phyloP scores from a whole-genome alignment of 2,329 filamentous ascomycete genomes.

The Dactylellina leptospora region DNA sequence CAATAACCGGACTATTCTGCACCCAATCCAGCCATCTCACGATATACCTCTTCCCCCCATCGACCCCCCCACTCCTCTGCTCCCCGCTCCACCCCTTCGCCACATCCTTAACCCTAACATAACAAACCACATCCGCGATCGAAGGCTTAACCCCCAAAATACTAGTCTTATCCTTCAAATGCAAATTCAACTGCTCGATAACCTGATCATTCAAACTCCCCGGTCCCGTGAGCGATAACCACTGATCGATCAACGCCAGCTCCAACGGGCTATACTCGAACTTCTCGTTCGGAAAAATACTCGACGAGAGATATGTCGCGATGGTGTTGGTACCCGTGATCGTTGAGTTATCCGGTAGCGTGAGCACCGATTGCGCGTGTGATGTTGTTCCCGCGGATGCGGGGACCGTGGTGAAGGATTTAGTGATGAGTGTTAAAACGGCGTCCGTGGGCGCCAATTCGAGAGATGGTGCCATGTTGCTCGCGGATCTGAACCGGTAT shows the following conservation, averaged over 20 bases:
- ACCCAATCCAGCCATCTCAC: conserved; percentile 93
- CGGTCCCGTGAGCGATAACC: conserved; percentile 77
- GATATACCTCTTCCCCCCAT: conserved; percentile 88
- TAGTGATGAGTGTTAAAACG: conserved; percentile 43
- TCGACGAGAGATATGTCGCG: conserved; percentile 64
- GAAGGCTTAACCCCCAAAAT: conserved; percentile 89
- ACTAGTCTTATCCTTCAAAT: conserved; percentile 87
- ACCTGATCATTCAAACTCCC: conserved; percentile 69
- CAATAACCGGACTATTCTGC: conserved; percentile 80
- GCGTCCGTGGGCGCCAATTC: conserved; percentile 43
- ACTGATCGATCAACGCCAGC: conserved; percentile 86
- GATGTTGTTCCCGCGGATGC: conserved; percentile 16
- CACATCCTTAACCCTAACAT: conserved; percentile 57
- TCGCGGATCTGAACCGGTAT: conserved; percentile 6
- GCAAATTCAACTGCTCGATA: conserved; percentile 81
- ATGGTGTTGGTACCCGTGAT: conserved; percentile 57
- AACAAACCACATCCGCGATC: conserved; percentile 58
- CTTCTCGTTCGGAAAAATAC: conserved; percentile 73
- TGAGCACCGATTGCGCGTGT: conserved; percentile 32
- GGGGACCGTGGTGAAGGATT: conserved; percentile 37
- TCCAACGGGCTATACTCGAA: conserved; percentile 79
- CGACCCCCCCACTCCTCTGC: conserved; percentile 76
- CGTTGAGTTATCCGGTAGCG: conserved; percentile 43
- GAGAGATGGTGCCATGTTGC: conserved; percentile 43
- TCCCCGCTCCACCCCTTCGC: conserved; percentile 83